A percentile compares a stretch with the other conserved stretches of the same genome.
These are phyloP conservation scores for Geotrichum aggregatum DNA, from an alignment of 1,139 yeast genomes.

Conservation along the genomic window DNA sequence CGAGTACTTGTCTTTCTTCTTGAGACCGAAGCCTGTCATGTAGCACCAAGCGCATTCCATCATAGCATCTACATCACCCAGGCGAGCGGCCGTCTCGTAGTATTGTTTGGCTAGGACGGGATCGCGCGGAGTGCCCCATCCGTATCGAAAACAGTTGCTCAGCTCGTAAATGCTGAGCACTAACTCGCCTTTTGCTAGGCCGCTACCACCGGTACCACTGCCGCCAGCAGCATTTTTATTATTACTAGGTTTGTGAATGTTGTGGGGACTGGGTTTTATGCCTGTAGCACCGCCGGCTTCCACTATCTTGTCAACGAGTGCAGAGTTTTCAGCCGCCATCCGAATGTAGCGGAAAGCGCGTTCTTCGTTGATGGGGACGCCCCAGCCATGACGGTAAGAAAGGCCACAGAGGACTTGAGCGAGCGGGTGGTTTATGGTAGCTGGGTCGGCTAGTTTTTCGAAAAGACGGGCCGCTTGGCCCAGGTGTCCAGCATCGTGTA, in stretches of 20 bases:
- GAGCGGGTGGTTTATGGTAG: slow-evolving; percentile 31
- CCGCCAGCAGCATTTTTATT: no score
- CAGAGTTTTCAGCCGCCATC: slow-evolving; percentile 32
- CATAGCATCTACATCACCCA: slow-evolving; percentile 40
- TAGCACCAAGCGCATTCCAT: slow-evolving; percentile 34
- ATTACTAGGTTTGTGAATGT: neutral
- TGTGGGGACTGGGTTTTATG: slow-evolving; percentile 9
- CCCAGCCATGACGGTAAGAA: slow-evolving; percentile 40
- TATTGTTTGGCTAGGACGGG: slow-evolving; percentile 32
- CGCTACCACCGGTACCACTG: slow-evolving; percentile 1
- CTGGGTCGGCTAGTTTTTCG: slow-evolving; percentile 30
- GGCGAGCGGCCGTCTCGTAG: slow-evolving; percentile 37
- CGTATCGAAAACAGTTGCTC: slow-evolving; percentile 37
- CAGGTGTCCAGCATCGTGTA: slow-evolving; percentile 33
- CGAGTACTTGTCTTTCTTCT: slow-evolving; percentile 32
- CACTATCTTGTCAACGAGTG: slow-evolving; percentile 26
- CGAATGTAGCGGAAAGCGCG: slow-evolving; percentile 32
- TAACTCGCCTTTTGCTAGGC: slow-evolving; percentile 32
- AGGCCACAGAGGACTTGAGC: slow-evolving; percentile 37
- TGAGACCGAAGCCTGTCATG: slow-evolving; percentile 34
- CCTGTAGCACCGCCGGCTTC: slow-evolving; percentile 9
- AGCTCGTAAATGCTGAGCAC: slow-evolving; percentile 36
- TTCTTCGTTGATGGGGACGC: slow-evolving; percentile 29
- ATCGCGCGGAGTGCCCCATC: slow-evolving; percentile 38
- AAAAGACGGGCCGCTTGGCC: slow-evolving; percentile 29